Evolutionary conservation across 75 land plant genomes (phyloP).

Genomic region (Sequoia sempervirens): DNA sequence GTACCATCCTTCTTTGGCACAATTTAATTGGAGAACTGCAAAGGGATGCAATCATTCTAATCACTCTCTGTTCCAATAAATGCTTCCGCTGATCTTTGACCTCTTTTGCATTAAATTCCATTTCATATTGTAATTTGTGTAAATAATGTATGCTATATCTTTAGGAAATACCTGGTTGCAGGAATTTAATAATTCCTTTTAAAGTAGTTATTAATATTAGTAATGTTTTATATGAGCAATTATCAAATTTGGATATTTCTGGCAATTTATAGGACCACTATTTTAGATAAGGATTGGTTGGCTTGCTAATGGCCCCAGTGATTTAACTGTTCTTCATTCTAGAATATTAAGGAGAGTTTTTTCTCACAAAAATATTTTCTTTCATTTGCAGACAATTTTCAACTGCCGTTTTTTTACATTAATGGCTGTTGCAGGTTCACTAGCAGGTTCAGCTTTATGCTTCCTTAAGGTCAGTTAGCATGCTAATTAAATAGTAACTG

Average conservation of each 20-base stretch:
- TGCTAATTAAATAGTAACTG: not conserved
- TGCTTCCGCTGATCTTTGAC: no score
- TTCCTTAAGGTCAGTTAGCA: conserved; percentile 59
- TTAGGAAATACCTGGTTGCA: no score
- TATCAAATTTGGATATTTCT: not conserved
- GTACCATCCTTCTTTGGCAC: no score
- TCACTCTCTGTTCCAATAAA: no score
- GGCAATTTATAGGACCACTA: not conserved
- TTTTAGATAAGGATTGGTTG: not conserved
- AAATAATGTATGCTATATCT: no score
- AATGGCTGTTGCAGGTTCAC: conserved; percentile 74
- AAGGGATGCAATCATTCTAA: no score
- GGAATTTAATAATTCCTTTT: not conserved
- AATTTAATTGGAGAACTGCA: no score
- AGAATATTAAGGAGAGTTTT: not conserved
- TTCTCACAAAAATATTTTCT: not conserved
- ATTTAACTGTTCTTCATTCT: not conserved
- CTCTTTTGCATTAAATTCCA: not conserved
- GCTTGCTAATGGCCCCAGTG: not conserved
- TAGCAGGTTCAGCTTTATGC: conserved; percentile 74
- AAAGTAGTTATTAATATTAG: not conserved
- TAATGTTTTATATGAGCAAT: not conserved
- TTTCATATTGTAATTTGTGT: not conserved
- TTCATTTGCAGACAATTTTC: conserved; percentile 48
- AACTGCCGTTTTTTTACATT: conserved; percentile 71